phyloP scores from a whole-genome alignment of 345 rosid species.

The Lepidium aucheri region DNA sequence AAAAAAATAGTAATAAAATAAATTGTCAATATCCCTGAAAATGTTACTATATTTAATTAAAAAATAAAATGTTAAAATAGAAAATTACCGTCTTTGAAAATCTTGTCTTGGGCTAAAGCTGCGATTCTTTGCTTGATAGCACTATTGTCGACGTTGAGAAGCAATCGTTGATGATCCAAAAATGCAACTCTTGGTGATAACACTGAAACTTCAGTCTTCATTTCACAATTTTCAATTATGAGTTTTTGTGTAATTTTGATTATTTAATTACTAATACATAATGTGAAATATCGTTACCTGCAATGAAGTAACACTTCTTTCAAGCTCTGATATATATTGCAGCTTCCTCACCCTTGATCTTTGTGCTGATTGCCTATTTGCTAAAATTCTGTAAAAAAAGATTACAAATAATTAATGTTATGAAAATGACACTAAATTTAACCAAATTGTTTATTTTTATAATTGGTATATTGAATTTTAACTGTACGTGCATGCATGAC shows the following conservation, averaged over 20 bases:
- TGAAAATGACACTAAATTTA: slow-evolving; percentile 44
- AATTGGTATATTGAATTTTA: slow-evolving; percentile 31
- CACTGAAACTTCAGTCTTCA: slow-evolving; percentile 79
- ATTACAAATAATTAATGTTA: slow-evolving; percentile 24
- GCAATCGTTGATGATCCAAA: slow-evolving; percentile 82
- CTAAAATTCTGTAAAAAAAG: slow-evolving; percentile 39
- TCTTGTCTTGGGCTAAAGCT: slow-evolving; percentile 86
- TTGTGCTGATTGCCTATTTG: slow-evolving; percentile 92
- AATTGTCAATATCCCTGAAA: neutral
- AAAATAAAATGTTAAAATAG: neutral
- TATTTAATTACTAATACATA: too few species aligned
- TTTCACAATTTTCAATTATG: slow-evolving; percentile 6
- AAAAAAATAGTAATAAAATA: neutral
- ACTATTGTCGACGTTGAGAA: slow-evolving; percentile 77
- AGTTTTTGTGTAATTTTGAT: too few species aligned
- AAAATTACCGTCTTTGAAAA: slow-evolving; percentile 80
- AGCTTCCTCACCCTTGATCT: slow-evolving; percentile 89
- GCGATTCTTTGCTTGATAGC: slow-evolving; percentile 93
- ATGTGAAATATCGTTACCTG: slow-evolving; percentile 33
- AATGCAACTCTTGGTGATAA: slow-evolving; percentile 87
- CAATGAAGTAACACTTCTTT: slow-evolving; percentile 77
- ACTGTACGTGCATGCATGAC: slow-evolving; percentile 50
- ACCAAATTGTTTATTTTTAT: slow-evolving; percentile 30
- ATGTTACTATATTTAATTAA: neutral
- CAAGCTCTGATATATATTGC: slow-evolving; percentile 91